Evolutionary conservation across 768 basidiomycete genomes (phyloP), one percentile per base, ranked within the genome.

Genomic region (Imleria badia): DNA sequence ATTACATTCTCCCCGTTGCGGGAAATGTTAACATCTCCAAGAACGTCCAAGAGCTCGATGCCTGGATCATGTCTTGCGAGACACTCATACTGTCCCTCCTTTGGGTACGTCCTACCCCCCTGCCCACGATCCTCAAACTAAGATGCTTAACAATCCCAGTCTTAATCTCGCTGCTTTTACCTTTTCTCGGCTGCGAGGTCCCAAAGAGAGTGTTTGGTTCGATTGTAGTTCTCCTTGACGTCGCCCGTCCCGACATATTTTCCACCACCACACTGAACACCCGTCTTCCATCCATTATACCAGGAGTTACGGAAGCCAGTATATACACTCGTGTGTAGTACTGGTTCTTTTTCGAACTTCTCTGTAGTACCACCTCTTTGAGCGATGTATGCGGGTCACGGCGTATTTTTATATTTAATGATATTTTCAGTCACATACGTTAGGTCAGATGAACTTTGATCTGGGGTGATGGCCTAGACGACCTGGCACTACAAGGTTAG

Each of bases 291-390:
- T 17, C 31, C 22, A 33, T 38, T 40, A 29, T 45, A 23, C 15
- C 13, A 51, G 38, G 31, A 23, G 50, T 34, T 52, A 22, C 38
- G 31, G 52, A 39, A 53, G 49, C 36, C 20, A 40, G 38, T 26
- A 19, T n/a, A 51, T 51, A 14, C 17, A 51, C 35, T 0, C 1
- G 33, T 20, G 47, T 51, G 19, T 52, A 51, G 12, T 10, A 9
- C 13, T 33, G n/a, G 38, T 53, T 39, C 36, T 31, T 53, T n/a
- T 53, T 40, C 52, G 52, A n/a, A 52, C 52, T 39, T 17, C 30
- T 39, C 10, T 38, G 49, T 52, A 17, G 51, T 53, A 5, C 20
- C n/a, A n/a, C 19, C 23, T 26, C 31, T 36, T 9, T 14, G 11
- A 19, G 29, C 34, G 51, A 54, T 33, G 50, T 53, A 52, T 40